These are phyloP conservation scores for Drechslerella stenobrocha DNA, from an alignment of 2,329 filamentous ascomycete genomes.

Conservation along the genomic window DNA sequence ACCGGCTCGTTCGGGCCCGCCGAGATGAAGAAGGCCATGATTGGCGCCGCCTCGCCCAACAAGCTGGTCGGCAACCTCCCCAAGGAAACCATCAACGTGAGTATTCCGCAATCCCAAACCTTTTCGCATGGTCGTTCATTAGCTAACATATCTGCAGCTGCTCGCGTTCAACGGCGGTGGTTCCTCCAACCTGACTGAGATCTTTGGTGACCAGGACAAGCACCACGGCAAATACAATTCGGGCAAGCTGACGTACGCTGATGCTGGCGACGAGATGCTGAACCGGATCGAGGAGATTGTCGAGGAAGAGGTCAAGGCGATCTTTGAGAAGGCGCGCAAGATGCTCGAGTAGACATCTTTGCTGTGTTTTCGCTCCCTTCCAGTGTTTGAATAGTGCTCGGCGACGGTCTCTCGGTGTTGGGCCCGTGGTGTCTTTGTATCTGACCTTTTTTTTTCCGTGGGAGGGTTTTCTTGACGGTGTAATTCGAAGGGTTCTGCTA, in stretches of 20 bases:
- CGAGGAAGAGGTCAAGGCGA: constrained; percentile 44
- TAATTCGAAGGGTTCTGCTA: too few relatives aligned
- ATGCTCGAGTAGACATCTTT: constrained; percentile 11
- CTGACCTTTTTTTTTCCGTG: not conserved
- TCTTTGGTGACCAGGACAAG: constrained; percentile 74
- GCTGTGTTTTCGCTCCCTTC: not conserved
- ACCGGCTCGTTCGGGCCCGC: constrained; percentile 86
- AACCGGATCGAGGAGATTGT: constrained; percentile 43
- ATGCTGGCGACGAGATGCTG: constrained; percentile 22
- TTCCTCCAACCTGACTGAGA: constrained; percentile 83
- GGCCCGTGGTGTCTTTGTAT: not conserved
- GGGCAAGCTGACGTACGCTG: constrained; percentile 17
- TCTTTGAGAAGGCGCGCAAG: constrained; percentile 47
- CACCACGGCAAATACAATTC: constrained; percentile 55
- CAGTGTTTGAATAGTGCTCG: constrained; percentile 26
- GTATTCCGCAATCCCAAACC: too few relatives aligned
- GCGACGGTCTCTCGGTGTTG: not conserved
- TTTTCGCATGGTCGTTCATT: too few relatives aligned
- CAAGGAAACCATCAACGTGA: constrained; percentile 78
- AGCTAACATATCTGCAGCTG: constrained; percentile 58
- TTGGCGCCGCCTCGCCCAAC: constrained; percentile 77
- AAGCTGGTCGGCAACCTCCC: constrained; percentile 82
- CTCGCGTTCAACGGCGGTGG: constrained; percentile 99
- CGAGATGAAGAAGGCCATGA: constrained; percentile 87
- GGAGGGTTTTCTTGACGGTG: not conserved